Evolutionary conservation across 2,329 filamentous ascomycete species (phyloP).

Genomic region (Fusarium torreyae): DNA sequence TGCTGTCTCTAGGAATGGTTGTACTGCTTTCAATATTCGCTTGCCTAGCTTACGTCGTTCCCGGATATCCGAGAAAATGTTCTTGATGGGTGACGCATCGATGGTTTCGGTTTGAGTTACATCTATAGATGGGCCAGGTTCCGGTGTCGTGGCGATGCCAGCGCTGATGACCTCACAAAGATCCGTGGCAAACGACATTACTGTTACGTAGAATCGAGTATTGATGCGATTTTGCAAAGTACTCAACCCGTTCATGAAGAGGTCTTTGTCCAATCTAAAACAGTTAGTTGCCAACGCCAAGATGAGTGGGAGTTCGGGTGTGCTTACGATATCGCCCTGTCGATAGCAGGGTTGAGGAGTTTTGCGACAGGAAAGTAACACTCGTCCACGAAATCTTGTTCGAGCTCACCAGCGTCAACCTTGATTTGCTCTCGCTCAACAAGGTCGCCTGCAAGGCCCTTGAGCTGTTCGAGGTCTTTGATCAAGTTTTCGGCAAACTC

Average conservation of each 20-base stretch:
- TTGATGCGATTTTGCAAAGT: conserved; percentile 68
- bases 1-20: conserved; percentile 82
- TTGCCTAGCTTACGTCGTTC: conserved; percentile 90
- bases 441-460: conserved; percentile 77
- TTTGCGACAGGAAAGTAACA: conserved; percentile 92
- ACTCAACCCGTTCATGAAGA: conserved; percentile 69
- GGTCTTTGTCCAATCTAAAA: conserved; percentile 73
- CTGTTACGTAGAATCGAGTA: conserved; percentile 70
- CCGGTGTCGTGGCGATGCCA: conserved; percentile 64
- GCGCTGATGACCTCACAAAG: conserved; percentile 68
- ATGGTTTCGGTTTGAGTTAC: conserved; percentile 53
- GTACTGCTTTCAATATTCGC: conserved; percentile 87
- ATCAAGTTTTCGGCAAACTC: conserved; percentile 86
- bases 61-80: conserved; percentile 76
- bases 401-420: conserved; percentile 80
- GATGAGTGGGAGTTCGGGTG: conserved; percentile 1
- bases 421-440: conserved; percentile 84
- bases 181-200: conserved; percentile 70
- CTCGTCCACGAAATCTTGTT: conserved; percentile 85
- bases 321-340: conserved; percentile 85
- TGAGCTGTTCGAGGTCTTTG: conserved; percentile 83
- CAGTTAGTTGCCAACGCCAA: conserved; percentile 56
- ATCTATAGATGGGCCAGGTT: conserved; percentile 45
- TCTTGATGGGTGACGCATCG: conserved; percentile 67
- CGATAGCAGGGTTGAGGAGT: conserved; percentile 82